Evolutionary conservation across 176 grass and related monocot genomes (phyloP), one percentile per base, ranked within the genome.

Genomic region (Aegilops bicornis): DNA sequence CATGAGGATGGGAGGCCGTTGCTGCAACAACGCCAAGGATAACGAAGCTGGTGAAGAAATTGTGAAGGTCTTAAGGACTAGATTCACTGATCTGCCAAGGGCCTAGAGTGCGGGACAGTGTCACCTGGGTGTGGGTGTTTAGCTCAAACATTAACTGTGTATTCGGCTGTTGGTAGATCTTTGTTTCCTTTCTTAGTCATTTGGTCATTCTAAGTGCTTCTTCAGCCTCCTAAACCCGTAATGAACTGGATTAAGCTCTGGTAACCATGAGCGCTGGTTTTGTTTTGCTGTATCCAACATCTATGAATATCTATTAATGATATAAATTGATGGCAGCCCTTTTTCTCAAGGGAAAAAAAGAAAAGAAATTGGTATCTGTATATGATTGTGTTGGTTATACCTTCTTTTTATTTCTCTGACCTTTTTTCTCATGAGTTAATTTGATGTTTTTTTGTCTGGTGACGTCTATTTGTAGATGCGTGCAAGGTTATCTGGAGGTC

Each of bases 401-500:
- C 30, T 79, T 39, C 1, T 79, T 14, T 64, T 82, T 73, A 8
- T 19, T 71, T 58, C 9, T 77, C 6, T 30, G 3, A 33, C 71
- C 0, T 19, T 64, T 19, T 64, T 42, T 77, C 20, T 25, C 72
- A 17, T 85, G 54, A 77, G 42, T 81, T 77, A 36, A 85, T 62
- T 90, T 69, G 74, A 59, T 39, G 7, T 73, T 86, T 82, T 85
- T 0, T 63, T 82, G 4, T 79, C 25, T 75, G 47, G 0, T 74
- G 33, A 64, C 36, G 78, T 79, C 22, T 7, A 79, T 77, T 5
- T 88, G 47, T 86, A 98, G 96, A 98, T 98, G 96, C 91, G 93
- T 48, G 92, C 94, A 68, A 91, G 93, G 85, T 90, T 98, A 90
- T 89, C 90, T 84, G 96, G 93, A 87, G 96, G 96, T 7, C 93